Base-by-base conservation (phyloP, 164 flowering plant species). In the Echeveria elegans region DNA sequence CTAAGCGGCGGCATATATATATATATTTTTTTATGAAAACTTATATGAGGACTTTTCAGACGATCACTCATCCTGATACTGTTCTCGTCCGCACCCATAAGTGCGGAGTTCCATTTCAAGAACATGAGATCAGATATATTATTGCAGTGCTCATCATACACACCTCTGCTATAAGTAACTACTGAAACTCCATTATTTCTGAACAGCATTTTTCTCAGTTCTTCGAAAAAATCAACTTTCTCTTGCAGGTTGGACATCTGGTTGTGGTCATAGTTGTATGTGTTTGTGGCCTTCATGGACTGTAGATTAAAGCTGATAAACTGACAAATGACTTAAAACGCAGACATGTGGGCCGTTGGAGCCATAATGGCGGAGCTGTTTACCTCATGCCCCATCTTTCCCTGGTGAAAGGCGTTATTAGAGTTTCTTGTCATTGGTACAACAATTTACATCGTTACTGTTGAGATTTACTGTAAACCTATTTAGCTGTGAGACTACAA, bases 261-360 rank as follows among this genome's bases (percentile, higher is more conserved):
- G 24, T 9, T 24, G 10, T 53, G 30, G 59, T 24, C 59, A 53
- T 11, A 7, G 0, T 8, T 8, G n/a, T 47, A 1, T 65, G n/a
- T 11, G n/a, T 28, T 4, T 62, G 36, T 18, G 68, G 37, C 47
- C 50, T 62, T 24, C 65, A 63, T 19, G 34, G 21, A 63, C 19
- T 7, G 16, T 18, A 32, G 65, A 5, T 18, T 14, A 34, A 34
- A 19, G 1, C 65, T 32, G 19, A 63, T 32, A 12, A 1, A n/a
- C 16, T 31, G 65, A 18, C 28, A 53, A 24, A 53, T 24, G 30
- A 53, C 23, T 7, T 24, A 23, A 24, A 2, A 24, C 29, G 59
- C 79, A 92, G 98, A 93, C 77, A 88, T 90, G 94, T 93, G 98
- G 98, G 98, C 97, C 9, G 91, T 94, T 97, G 98, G 98, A 71